Base-by-base conservation (phyloP, 225 moss, liverwort and hornwort species). In the Antitrichia curtipendula region DNA sequence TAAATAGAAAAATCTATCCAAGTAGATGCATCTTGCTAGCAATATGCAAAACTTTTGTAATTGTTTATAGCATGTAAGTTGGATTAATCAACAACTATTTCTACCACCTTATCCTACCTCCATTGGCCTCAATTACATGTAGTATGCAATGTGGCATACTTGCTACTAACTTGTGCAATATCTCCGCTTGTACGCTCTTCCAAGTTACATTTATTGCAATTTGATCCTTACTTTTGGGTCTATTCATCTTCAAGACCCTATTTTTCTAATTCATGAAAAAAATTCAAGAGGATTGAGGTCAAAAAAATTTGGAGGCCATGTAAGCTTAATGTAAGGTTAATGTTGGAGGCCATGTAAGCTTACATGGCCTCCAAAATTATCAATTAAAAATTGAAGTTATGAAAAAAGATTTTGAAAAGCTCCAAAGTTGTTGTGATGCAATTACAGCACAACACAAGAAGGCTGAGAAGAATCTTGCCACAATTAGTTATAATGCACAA, bases 221-320 rank as follows among this genome's bases (percentile, higher is more conserved):
- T 71, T 15, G 16, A 71, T 71, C 3, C 16, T 27, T 71, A 15
- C 7, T 71, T 71, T 40, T 16, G 43, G 5, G 43, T 71, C 43
- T 43, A 21, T 71, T 43, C 16, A 27, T 62, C 1, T 62, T 1
- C 2, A 0, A 8, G 0, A 31, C 62, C 62, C 3, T 62, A 3
- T 16, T 5, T 32, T 32, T 31, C 7, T 16, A 16, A 16, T 8
- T 62, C 62, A 31, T 62, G n/a, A n/a, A n/a, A n/a, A n/a, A n/a
- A n/a, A n/a, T 31, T 4, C 1, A 16, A 3, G 16, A 28, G 32
- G 5, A 4, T n/a, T 32, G 16, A 62, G 62, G 4, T 49, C 13
- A 49, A 49, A 13, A 13, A 10, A 13, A 49, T 49, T 49, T 49
- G 49, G 47, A 47, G 47, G 47, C 47, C 49, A 45, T 45, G 45